Percentiles rank a stretch among this genome's conserved stretches.
Evolutionary conservation across 2,329 filamentous ascomycete species (phyloP).

Genomic region (Colletotrichum lindemuthianum): DNA sequence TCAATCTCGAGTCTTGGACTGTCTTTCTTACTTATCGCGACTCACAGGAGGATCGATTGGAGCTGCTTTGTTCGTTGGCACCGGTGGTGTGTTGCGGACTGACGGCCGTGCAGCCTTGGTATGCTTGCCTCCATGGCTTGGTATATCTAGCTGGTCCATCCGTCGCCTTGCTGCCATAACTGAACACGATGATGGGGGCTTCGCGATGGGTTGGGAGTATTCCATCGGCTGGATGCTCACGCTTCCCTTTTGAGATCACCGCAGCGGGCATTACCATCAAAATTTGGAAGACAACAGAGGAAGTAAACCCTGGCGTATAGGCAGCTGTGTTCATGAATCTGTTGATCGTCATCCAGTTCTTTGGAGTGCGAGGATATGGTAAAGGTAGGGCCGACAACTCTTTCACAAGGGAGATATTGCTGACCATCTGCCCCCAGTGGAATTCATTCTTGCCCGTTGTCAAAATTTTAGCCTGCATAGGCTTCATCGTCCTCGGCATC

Average conservation of each 20-base stretch:
- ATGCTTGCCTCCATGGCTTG: constrained; percentile 47
- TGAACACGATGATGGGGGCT: constrained; percentile 44
- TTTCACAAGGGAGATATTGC: constrained; percentile 74
- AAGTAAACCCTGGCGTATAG: constrained; percentile 80
- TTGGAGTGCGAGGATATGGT: constrained; percentile 74
- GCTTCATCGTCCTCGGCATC: constrained; percentile 1
- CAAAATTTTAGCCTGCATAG: constrained; percentile 1
- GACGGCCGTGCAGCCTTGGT: not conserved
- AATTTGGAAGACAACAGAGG: constrained; percentile 74
- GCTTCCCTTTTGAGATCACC: constrained; percentile 58
- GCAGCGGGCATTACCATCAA: constrained; percentile 80
- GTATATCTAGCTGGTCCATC: constrained; percentile 11
- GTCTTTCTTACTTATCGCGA: not conserved
- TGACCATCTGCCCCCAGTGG: constrained; percentile 69
- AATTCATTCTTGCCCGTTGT: constrained; percentile 71
- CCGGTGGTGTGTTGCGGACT: constrained; percentile 1
- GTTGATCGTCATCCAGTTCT: constrained; percentile 74
- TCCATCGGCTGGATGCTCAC: constrained; percentile 15
- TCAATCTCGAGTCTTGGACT: not conserved
- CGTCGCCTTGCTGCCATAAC: not conserved
- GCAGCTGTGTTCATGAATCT: constrained; percentile 75
- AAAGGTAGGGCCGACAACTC: constrained; percentile 71
- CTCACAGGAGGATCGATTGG: not conserved
- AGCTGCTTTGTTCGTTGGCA: constrained; percentile 1
- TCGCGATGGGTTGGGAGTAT: constrained; percentile 62